Evolutionary conservation across 352 stramenopile species (phyloP), one percentile per base, ranked within the genome.

Genomic region (Bremia lactucae): DNA sequence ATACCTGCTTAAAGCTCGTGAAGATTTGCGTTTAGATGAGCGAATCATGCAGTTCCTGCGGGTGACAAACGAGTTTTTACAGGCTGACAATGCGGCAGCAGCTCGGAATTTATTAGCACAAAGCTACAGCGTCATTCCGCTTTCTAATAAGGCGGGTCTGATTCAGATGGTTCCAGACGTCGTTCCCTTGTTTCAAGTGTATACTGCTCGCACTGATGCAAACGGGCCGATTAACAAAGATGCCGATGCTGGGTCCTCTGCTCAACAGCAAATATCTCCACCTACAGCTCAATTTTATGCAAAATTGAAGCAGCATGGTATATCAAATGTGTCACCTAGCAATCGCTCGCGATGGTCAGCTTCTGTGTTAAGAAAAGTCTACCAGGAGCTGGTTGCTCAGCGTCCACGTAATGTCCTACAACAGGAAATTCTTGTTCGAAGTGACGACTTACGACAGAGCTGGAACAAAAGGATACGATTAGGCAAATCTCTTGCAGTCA

Each of bases 11-110:
- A 95, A 96, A 38, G 78, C 83, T 2, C 60, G 75, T 13, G 85
- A 96, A 56, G 85, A 96, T 47, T 55, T 96, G 21, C 79, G 79
- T 14, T 62, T 96, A 16, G 85, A 96, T 46, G 81, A 94, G 47
- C 71, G 85, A 4, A 74, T 96, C 36, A 96, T 96, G 85, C 85
- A 96, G 61, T 83, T 92, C 29, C 51, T 95, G 28, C 50, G 47
- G 20, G 72, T 74, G 22, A 68, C 76, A 14, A 95, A 95, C 46
- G 62, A 64, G 11, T 77, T 92, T 18, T 45, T 95, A 31, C 41
- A 44, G 22, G 60, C 65, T 19, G 65, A 89, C 58, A 52, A 54
- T 0, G 37, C 42, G n/a, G 59, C 74, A 18, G 52, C 36, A 23
- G 42, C 44, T 38, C 62, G 78, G 24, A 59, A 79, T 42, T 50